Evolutionary conservation across 768 basidiomycete species (phyloP).

Genomic region (Rhodotorula paludigena): DNA sequence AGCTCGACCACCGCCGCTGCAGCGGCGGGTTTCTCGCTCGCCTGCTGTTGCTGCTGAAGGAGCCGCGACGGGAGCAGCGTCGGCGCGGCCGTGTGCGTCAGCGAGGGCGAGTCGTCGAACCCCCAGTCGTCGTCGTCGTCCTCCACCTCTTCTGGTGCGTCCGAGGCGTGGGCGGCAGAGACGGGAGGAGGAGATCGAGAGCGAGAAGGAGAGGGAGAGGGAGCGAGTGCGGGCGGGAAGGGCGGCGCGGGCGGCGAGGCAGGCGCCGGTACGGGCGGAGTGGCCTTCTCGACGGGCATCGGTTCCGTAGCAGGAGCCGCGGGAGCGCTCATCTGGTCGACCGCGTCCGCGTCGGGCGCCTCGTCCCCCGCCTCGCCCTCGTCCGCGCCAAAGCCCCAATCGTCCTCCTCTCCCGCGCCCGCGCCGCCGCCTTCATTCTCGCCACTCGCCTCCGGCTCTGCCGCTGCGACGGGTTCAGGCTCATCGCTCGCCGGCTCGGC

Average conservation of each 20-base stretch:
- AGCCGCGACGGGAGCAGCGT: not conserved
- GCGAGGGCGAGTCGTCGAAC: constrained; percentile 9
- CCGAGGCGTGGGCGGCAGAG: not conserved
- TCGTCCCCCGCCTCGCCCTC: not conserved
- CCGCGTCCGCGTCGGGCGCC: too few species aligned
- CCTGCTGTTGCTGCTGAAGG: too few species aligned
- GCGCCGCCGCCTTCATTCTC: not conserved
- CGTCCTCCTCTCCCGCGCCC: not conserved
- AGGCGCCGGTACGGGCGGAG: too few species aligned
- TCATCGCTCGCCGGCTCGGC: too few species aligned
- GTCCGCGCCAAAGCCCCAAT: not conserved
- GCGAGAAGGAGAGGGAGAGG: too few species aligned
- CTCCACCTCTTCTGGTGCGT: not conserved
- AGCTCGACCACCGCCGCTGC: not conserved
- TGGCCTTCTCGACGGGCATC: not conserved
- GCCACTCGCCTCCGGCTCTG: not conserved
- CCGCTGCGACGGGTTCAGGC: too few species aligned
- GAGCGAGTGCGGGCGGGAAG: too few species aligned
- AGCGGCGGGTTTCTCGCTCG: not conserved
- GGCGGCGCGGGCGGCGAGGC: too few species aligned
- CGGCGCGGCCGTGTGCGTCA: not conserved
- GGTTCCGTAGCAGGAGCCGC: too few species aligned
- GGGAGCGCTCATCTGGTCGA: too few species aligned
- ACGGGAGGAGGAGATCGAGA: too few species aligned
- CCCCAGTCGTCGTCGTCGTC: constrained; percentile 26